Evolutionary conservation across 2,329 filamentous ascomycete species (phyloP), one percentile per base, ranked within the genome.

Genomic region (Beauveria australis): DNA sequence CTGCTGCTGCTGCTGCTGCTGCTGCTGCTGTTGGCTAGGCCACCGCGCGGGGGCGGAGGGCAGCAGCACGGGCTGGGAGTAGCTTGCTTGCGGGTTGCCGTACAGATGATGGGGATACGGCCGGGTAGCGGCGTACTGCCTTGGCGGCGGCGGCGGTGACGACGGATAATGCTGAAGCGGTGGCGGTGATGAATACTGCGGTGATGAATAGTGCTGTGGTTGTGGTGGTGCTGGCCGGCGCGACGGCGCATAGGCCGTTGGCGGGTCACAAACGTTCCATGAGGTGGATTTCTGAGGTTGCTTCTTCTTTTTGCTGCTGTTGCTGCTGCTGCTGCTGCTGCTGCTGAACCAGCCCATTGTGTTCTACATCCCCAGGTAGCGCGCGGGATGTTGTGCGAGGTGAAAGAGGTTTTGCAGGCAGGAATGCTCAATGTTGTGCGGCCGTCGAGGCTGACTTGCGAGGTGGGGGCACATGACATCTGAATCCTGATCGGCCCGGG

Each of bases 251-350:
- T 58, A 52, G 16, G 63, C 46, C 19, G 59, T 62, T 7, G 66
- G 66, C 8, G 63, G 62, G 26, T 61, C 59, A 18, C 44, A 43
- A 18, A 61, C 14, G 43, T 61, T 61, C 46, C 59, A 61, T 14
- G 44, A 37, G 2, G 52, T 22, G 12, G 52, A 54, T 18, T 37
- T 37, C 14, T 16, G 33, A 26, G 16, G 8, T 24, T 10, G 9
- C 33, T 53, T 56, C 3, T 51, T 41, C 19, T 47, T 53, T 3
- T 53, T 47, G 28, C 12, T 37, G 33, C 12, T 47, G 28, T 5
- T 37, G 33, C 12, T 33, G 30, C 5, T 33, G 30, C 33, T 37
- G 33, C 33, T 19, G 46, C 46, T 47, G 28, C 51, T 26, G 59
- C 46, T 56, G 53, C 59, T 56, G 28, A 61, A 56, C 52, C 53